phyloP scores from a whole-genome alignment of 306 rosid species.

The Vachellia collinsii region DNA sequence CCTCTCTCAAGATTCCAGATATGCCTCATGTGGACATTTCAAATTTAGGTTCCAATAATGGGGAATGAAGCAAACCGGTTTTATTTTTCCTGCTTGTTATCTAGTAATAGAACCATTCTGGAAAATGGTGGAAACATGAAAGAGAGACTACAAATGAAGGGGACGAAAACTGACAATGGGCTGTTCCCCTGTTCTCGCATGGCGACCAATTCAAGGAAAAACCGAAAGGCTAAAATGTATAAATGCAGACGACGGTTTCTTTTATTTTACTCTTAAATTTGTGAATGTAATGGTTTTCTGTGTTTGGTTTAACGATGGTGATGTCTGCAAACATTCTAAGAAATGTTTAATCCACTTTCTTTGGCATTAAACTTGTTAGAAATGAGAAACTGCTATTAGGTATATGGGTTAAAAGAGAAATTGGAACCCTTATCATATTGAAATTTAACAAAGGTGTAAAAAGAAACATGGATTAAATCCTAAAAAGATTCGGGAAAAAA shows the following conservation, averaged over 20 bases:
- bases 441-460: background rate
- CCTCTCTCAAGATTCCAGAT: conserved; percentile 49
- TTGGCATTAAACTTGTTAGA: background rate
- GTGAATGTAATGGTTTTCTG: background rate
- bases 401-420: background rate
- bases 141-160: background rate
- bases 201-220: background rate
- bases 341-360: background rate
- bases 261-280: background rate
- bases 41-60: conserved; percentile 22
- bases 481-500: no score
- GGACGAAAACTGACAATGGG: background rate
- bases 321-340: background rate
- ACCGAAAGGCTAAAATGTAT: background rate
- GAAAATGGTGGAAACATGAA: background rate
- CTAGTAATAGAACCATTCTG: background rate
- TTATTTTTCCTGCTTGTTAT: background rate
- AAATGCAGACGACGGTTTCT: background rate
- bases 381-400: background rate
- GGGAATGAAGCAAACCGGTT: conserved; percentile 35
- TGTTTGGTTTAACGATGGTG: background rate
- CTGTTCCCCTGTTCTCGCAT: background rate
- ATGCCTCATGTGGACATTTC: conserved; percentile 44
- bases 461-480: background rate
- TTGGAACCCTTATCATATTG: background rate